Base-by-base conservation (phyloP, 768 basidiomycete genomes). In the Lentinula detonsa region DNA sequence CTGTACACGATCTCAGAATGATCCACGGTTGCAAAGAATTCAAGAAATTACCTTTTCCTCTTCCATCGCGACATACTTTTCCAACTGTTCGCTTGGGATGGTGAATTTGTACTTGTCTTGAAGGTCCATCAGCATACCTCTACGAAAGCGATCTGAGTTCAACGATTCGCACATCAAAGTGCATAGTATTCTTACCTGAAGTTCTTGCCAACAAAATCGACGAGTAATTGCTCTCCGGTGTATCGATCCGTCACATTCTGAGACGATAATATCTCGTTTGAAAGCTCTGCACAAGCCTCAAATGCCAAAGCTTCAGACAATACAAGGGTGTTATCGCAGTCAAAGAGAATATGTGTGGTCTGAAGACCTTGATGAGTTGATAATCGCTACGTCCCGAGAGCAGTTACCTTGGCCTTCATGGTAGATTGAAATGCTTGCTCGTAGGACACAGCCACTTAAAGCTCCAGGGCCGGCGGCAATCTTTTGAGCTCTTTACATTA, bases 1-100 rank as follows among this genome's bases (percentile, higher is more conserved):
- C 55, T 56, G 15, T 16, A 43, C 16, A 28, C 15, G 8, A 16
- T 56, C 2, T 56, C 40, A 56, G 8, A 16, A 35, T n/a, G 35
- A 9, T n/a, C 1, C 15, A 40, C 3, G 7, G 18, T 18, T 11
- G 4, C 9, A 37, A 54, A 16, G n/a, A 54, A n/a, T 13, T 31
- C 33, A 16, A 3, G 28, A 13, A 2, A 13, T 40, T 56, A 56
- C 55, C 72, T 84, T 83, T 61, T 79, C 85, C 37, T 67, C 65
- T 43, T 69, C 68, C 53, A 64, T 65, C n/a, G 61, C 57, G n/a
- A 69, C 68, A 50, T 66, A 67, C 35, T 37, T 56, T 3, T 67
- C 63, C 55, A 69, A 61, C n/a, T 55, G 48, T 16, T 59, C 60
- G 3, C 52, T 42, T 5, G 63, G 61, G 18, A 69, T 59, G 11